Base-by-base conservation (phyloP, 768 basidiomycete genomes). In the Phaeotremella fagi region DNA sequence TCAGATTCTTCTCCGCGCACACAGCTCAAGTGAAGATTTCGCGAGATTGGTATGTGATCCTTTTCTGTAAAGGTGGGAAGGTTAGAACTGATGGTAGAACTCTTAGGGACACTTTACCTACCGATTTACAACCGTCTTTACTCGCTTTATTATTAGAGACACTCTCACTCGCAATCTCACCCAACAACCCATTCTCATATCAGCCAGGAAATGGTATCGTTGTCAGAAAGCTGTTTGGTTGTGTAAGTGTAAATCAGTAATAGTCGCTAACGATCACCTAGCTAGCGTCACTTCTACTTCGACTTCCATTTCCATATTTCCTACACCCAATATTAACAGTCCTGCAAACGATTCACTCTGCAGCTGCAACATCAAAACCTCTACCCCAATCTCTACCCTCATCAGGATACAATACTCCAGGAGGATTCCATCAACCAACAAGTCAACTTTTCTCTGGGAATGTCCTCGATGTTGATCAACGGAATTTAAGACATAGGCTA, bases 1-100 rank as follows among this genome's bases (percentile, higher is more conserved):
- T 94, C 9, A 87, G 91, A 71, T 97, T 94, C 79, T 94, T 90
- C 66, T 90, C 90, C 2, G 90, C 91, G 3, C 91, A 95, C 64
- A 95, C 89, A 0, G 82, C 86, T 2, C 89, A 92, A 68, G 87
- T 92, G 57, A 97, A 97, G 80, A 89, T 94, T 59, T 83, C 86
- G 14, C 78, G 91, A 59, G 91, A 94, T 72, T 94, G 90, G 90
- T 91, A 36, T 29, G 77, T 54, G 27, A 12, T 28, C 4, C 11
- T 1, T 48, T n/a, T n/a, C n/a, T n/a, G n/a, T n/a, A n/a, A n/a
- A n/a, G n/a, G n/a, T n/a, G n/a, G n/a, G n/a, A 23, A 25, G 33
- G 28, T 25, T 15, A 44, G 14, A 14, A 25, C 41, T 24, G 18
- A 23, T 43, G 24, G 3, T 16, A 44, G 3, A 20, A 26, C 4